Base-by-base conservation (phyloP, 352 stramenopile species). In the Pythium insidiosum region DNA sequence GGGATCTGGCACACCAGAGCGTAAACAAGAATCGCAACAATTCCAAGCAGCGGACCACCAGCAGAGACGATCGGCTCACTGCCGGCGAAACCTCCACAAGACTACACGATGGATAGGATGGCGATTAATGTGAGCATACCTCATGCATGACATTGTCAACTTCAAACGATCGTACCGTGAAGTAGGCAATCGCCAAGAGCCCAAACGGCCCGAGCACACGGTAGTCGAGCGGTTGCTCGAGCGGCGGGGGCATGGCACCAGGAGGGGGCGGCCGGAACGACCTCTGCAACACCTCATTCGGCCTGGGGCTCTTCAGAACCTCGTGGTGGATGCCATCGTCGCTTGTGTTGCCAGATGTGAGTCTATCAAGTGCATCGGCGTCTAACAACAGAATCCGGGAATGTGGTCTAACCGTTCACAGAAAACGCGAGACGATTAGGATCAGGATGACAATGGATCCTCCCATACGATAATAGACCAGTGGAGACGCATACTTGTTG, bases 1-100 rank as follows among this genome's bases (percentile, higher is more conserved):
- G 86, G 88, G 3, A 95, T 23, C 3, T 62, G 77, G 73, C 84
- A 95, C 7, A 96, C 35, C 9, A 96, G 56, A 2, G 84, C 81
- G 22, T 95, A 73, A 12, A 92, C 18, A 6, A 73, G 20, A 46
- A 94, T 79, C 6, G 81, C 74, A 2, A 95, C 24, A 19, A 97
- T 53, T 2, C 82, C 68, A 45, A 85, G 11, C 24, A 88, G 73
- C 19, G 58, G 58, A 7, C 63, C 58, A 11, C 56, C 58, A 0
- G 58, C 43, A 1, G 48, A 35, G 25, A 68, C 38, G 40, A 73
- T 43, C 4, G 36, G 26, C 18, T 63, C 54, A 0, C 47, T 35
- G 39, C 53, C 57, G 13, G 53, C 35, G 12, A 53, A 40, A 18
- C 57, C 53, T 21, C 52, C 47, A 36, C 57, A 63, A n/a, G 43